Evolutionary conservation across 1,139 yeast genomes (phyloP).

Genomic region (Diutina siamensis): DNA sequence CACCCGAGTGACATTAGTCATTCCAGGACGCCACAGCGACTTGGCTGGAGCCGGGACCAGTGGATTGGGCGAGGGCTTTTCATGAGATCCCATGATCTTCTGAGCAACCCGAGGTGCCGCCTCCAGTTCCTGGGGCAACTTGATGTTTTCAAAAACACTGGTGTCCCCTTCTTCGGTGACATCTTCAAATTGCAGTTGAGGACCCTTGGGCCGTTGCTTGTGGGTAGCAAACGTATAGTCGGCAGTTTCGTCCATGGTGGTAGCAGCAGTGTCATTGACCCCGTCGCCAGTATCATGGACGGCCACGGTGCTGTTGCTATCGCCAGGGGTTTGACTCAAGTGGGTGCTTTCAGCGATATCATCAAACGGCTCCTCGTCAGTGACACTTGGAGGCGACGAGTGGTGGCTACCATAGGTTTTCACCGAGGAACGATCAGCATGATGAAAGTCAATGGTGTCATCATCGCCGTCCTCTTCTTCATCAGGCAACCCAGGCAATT

Average conservation of each 20-base stretch:
- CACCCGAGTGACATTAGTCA: not conserved
- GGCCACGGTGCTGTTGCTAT: not conserved
- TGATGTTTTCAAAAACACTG: slow-evolving; percentile 30
- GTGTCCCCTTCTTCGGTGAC: not conserved
- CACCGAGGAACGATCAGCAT: not conserved
- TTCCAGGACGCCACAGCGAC: not conserved
- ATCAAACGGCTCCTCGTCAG: not conserved
- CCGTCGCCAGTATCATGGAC: not conserved
- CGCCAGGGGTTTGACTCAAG: not conserved
- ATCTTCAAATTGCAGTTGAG: not conserved
- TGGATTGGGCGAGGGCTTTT: not conserved
- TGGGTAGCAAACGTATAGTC: slow-evolving; percentile 4
- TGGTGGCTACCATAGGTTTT: not conserved
- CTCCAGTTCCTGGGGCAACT: slow-evolving; percentile 24
- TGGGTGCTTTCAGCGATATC: not conserved
- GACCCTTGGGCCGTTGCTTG: not conserved
- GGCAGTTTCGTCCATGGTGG: not conserved
- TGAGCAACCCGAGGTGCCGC: not conserved
- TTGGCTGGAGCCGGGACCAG: not conserved
- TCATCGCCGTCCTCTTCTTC: not conserved
- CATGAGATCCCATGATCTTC: not conserved
- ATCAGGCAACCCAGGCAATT: slow-evolving; percentile 3
- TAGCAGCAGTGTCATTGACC: not conserved
- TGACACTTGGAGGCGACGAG: not conserved
- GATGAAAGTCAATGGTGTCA: not conserved